Conservation (phyloP, 345 rosid genomes). For the Toxicodendron radicans region DNA sequence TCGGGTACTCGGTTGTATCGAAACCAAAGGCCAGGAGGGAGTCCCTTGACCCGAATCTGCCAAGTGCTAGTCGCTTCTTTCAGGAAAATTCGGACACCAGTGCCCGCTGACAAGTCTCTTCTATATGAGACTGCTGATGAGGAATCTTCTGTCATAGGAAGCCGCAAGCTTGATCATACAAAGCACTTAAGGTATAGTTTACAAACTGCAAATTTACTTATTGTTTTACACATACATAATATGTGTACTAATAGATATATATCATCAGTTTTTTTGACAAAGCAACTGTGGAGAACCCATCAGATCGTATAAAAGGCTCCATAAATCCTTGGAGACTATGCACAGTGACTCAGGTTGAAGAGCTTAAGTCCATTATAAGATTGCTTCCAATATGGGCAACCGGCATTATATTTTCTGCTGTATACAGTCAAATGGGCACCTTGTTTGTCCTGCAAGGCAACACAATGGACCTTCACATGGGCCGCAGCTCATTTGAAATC, state of each 20-base stretch:
- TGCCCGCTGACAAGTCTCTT: conserved; percentile 31
- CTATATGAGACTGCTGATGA: conserved; percentile 37
- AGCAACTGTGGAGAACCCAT: conserved; percentile 34
- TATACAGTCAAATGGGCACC: conserved; percentile 40
- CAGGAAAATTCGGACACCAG: conserved; percentile 28
- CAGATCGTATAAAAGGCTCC: conserved; percentile 17
- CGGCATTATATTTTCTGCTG: conserved; percentile 35
- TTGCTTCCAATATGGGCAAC: conserved; percentile 44
- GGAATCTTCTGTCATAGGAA: conserved; percentile 36
- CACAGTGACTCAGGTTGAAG: conserved; percentile 52
- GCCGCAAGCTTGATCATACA: conserved; percentile 50
- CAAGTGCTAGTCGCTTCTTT: conserved; percentile 52
- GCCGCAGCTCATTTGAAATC: conserved; percentile 28
- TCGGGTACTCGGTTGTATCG: conserved; percentile 45
- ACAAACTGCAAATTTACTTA: not conserved
- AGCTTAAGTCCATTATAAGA: conserved; percentile 39
- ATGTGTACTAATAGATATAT: not conserved
- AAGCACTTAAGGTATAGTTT: conserved; percentile 29
- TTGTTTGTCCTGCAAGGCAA: conserved; percentile 45
- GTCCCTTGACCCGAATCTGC: conserved; percentile 44
- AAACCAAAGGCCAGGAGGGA: conserved; percentile 51
- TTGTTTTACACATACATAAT: not conserved
- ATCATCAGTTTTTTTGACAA: conserved; percentile 42
- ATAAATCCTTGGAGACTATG: conserved; percentile 38
- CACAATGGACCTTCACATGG: conserved; percentile 37